Base-by-base conservation (phyloP, 352 stramenopile species). In the Globisporangium barbulae region DNA sequence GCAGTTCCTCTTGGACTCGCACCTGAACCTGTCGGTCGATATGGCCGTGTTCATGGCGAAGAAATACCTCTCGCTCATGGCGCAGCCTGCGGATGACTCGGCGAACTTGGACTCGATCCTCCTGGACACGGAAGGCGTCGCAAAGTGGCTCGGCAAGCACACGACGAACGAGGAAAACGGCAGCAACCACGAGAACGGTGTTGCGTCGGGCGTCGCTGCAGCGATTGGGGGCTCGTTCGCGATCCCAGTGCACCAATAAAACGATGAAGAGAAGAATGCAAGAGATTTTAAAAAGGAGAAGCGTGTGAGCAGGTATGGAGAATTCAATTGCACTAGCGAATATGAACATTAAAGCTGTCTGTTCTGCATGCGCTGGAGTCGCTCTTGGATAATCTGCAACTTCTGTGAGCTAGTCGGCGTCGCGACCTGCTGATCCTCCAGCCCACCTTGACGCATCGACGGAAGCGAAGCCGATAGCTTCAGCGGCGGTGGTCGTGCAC, bases 21-120 rank as follows among this genome's bases (percentile, higher is more conserved):
- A 99, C 70, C 65, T 99, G 48, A 99, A 99, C 68, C 72, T 99
- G 54, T 98, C 91, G 25, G 97, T 98, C 8, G 97, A 99, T 72
- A 98, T 98, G 75, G 97, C 97, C 0, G 83, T 99, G 28, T 88
- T 91, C 41, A 93, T 99, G 71, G 90, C 96, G n/a, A 96, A 96
- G 68, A 91, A 97, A 64, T 99, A 99, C 69, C 71, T 99, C 15
- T 79, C 94, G 39, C 72, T 99, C 22, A 99, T 99, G 96, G 96
- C 96, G 8, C 97, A 99, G 65, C 94, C 69, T 2, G 89, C 98
- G 35, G 91, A 98, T 66, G 90, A 98, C 50, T 75, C 85, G 12
- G 85, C 76, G 1, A 91, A 89, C 54, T 78, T 99, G 54, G 92
- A 98, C 66, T 97, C 92, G 45, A 98, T 98, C 37, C 69, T 99